These are phyloP conservation scores for Aspergillus flavus DNA, from an alignment of 2,329 filamentous ascomycete species.

Conservation along the genomic window DNA sequence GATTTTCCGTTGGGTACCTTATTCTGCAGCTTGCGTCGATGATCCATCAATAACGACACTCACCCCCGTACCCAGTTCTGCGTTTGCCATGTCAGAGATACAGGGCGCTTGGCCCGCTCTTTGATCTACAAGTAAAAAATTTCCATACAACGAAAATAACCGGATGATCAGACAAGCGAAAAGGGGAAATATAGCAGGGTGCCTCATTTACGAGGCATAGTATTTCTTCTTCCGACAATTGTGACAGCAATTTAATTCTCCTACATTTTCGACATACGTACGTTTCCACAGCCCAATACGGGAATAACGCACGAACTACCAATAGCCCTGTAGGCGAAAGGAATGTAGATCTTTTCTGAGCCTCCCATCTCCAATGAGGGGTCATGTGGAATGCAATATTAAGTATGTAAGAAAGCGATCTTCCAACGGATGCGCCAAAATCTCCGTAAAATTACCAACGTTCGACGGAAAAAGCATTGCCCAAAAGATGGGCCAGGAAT, in stretches of 20 bases:
- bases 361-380: constrained; percentile 4
- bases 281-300: not conserved
- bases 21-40: constrained; percentile 20
- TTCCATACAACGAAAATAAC: not conserved
- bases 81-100: constrained; percentile 9
- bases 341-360: constrained; percentile 10
- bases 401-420: not conserved
- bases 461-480: not conserved
- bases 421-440: not conserved
- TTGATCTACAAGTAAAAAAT: not conserved
- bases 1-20: constrained; percentile 21
- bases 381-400: constrained; percentile 5
- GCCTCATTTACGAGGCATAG: not conserved
- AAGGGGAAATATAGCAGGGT: not conserved
- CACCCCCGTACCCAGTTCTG: constrained; percentile 1
- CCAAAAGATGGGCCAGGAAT: not conserved
- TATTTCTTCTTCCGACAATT: not conserved
- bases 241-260: not conserved
- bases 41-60: constrained; percentile 7
- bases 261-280: constrained; percentile 1
- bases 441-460: not conserved
- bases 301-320: not conserved
- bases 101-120: constrained; percentile 15
- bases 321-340: not conserved
- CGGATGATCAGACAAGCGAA: not conserved